Evolutionary conservation across 257 asterid species (phyloP), one percentile per base, ranked within the genome.

Genomic region (Linderniella brevidens): DNA sequence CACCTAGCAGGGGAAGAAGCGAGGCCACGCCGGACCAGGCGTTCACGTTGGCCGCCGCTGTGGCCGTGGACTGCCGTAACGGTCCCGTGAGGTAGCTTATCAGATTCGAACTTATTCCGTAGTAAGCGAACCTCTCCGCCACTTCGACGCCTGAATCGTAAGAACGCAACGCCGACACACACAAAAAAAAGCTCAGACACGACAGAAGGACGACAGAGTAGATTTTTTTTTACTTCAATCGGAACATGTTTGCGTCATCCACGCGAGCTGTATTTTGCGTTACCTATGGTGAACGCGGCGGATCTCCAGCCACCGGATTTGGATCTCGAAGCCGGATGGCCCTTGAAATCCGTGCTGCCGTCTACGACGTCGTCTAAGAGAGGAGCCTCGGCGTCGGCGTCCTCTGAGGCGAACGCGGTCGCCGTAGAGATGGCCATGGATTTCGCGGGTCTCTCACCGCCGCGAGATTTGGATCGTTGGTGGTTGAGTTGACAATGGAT

Each of bases 41-140:
- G 25, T 75, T 75, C 44, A 70, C 68, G 48, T 58, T 68, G 47
- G 48, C 76, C 48, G 82, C 82, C 17, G 82, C 76, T 13, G 73
- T 47, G 45, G 82, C 82, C 15, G 78, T 70, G 63, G 76, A 64
- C 68, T 67, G 78, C 0, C 78, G 73, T 60, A 75, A 40, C 4
- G 78, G 64, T 15, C 78, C 77, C 19, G 82, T 75, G 70, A 75
- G 43, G 43, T 70, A 75, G 59, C 60, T 75, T 42, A 75, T 70
- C 67, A 75, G 47, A 52, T 75, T 75, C 54, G 76, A 70, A 59
- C 71, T 25, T 11, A 75, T 68, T 18, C 82, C 78, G 35, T 67
- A 70, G 48, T 64, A 75, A 42, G 82, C 75, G 46, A 70, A 70
- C 63, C 78, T 64, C 76, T 75, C 82, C 20, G 81, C 75, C 67